Conservation (phyloP, 106 monocot genomes). For the Xerophyta viscosa region DNA sequence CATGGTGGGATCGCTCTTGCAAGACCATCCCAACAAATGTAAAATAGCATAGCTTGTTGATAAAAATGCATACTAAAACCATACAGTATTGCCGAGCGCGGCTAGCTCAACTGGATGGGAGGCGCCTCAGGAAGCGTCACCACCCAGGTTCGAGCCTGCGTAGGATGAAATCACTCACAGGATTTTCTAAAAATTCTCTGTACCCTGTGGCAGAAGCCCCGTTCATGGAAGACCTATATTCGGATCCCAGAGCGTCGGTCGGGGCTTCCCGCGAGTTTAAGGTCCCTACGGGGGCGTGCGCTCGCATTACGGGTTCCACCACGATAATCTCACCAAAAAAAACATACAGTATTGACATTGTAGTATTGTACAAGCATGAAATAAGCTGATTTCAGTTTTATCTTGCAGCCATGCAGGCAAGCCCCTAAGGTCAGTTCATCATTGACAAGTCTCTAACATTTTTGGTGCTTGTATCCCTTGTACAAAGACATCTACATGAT, state of each 20-base stretch:
- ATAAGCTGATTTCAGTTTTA: constrained; percentile 5
- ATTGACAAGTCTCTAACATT: not conserved
- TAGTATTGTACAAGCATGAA: not conserved
- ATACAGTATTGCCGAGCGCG: too few species aligned
- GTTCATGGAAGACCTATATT: too few species aligned
- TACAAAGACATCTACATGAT: too few species aligned
- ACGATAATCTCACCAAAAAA: not conserved
- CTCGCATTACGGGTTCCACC: not conserved
- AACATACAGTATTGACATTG: not conserved
- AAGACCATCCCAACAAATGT: constrained; percentile 57
- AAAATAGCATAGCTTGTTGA: constrained; percentile 1
- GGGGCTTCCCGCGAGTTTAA: too few species aligned
- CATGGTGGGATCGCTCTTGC: constrained; percentile 85
- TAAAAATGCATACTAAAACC: not conserved
- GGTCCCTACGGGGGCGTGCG: too few species aligned
- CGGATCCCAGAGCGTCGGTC: too few species aligned
- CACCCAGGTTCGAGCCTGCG: too few species aligned
- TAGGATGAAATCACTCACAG: too few species aligned
- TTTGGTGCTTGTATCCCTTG: not conserved
- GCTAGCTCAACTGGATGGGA: too few species aligned
- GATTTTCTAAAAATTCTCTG: too few species aligned
- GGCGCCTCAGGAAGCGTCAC: too few species aligned
- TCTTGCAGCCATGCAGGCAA: constrained; percentile 59
- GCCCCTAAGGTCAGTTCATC: constrained; percentile 55
- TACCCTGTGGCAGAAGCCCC: too few species aligned